Conservation (phyloP, 139 green algal species). For the Tetraselmis chui region DNA sequence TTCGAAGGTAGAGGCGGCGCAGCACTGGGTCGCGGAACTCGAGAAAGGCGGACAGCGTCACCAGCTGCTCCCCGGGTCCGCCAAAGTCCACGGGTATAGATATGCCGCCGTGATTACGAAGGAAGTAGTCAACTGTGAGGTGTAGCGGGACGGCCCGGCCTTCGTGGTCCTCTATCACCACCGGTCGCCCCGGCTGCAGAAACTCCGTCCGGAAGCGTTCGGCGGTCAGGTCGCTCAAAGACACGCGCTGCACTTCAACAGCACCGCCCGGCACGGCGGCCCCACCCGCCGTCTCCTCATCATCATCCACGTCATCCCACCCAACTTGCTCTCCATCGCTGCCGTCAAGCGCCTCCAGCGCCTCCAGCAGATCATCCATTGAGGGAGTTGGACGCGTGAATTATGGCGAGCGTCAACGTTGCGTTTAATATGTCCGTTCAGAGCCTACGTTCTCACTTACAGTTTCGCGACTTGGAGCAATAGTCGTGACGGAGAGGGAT, state of each 20-base stretch:
- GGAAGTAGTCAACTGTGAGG: neutral
- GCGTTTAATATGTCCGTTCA: too few species aligned
- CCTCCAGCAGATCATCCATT: neutral
- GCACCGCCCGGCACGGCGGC: too few species aligned
- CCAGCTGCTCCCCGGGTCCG: neutral
- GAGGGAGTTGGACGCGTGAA: too few species aligned
- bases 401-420: neutral
- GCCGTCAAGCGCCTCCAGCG: neutral
- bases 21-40: neutral
- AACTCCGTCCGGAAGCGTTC: neutral
- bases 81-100: neutral
- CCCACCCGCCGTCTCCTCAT: neutral
- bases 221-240: neutral
- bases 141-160: neutral
- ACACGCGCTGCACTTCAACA: neutral
- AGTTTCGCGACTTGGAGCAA: too few species aligned
- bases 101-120: neutral
- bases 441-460: too few species aligned
- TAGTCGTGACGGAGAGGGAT: too few species aligned
- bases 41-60: neutral
- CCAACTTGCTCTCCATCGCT: neutral
- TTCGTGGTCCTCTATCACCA: neutral
- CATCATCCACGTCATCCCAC: neutral
- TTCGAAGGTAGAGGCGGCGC: slow-evolving; percentile 3
- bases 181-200: neutral